Conservation (phyloP, 1,284 basidiomycete genomes). For the Nidula niveotomentosa region DNA sequence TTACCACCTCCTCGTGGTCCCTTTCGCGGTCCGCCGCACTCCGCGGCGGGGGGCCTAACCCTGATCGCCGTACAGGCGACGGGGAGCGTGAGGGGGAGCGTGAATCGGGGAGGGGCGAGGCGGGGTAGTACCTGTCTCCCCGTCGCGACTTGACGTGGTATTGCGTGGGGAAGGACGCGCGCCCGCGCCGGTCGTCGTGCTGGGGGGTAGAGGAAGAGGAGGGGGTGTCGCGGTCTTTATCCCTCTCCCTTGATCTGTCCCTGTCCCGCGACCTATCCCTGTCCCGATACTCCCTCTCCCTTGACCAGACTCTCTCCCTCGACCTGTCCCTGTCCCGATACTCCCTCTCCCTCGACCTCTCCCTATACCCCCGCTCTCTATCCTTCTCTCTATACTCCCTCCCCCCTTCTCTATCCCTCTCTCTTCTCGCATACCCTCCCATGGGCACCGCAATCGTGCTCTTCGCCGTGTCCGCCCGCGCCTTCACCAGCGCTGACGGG, state of each 20-base stretch:
- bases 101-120: constrained; percentile 3
- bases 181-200: constrained; percentile 1
- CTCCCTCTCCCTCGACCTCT: too few relatives aligned
- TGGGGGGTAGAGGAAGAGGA: constrained; percentile 1
- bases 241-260: background rate
- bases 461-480: constrained; percentile 4
- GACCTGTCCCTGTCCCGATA: constrained; percentile 8
- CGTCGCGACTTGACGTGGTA: too few relatives aligned
- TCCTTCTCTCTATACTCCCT: too few relatives aligned
- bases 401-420: too few relatives aligned
- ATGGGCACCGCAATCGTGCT: background rate
- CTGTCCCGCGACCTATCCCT: constrained; percentile 6
- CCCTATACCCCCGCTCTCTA: background rate
- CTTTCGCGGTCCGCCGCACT: constrained; percentile 24
- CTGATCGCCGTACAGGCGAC: constrained; percentile 5
- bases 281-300: constrained; percentile 9
- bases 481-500: constrained; percentile 12
- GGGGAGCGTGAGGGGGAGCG: constrained; percentile 11
- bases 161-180: too few relatives aligned
- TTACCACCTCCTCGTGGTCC: constrained; percentile 47
- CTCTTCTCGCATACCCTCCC: background rate
- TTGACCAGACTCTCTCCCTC: constrained; percentile 1
- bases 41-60: constrained; percentile 3
- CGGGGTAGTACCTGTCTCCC: background rate
- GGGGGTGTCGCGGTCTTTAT: background rate